Evolutionary conservation across 169 alveolate genomes (phyloP), one percentile per base, ranked within the genome.

Genomic region (Eimeria sp.): DNA sequence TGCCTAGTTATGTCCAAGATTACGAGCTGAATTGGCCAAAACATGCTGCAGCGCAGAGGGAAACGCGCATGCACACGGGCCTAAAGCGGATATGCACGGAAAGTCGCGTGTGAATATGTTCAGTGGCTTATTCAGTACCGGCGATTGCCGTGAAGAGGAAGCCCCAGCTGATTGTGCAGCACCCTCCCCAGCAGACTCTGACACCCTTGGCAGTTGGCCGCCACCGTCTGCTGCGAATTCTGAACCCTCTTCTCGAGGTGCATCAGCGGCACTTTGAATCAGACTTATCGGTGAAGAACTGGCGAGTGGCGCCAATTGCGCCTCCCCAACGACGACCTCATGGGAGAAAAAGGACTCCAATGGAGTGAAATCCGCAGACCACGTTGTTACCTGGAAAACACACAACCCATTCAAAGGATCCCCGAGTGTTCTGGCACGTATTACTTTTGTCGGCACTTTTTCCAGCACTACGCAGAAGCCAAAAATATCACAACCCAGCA

Each of bases 261-360:
- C n/a, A 14, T 20, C 76, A 34, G 76, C 72, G 30, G 92, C 51
- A 22, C 34, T 40, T 43, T 84, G 92, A 40, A 84, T 11, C 76
- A 84, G 78, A 40, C 94, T 87, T 13, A 65, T 25, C 27, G 65
- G 30, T 25, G 51, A 7, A 65, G 34, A 5, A 22, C 13, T n/a
- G 70, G 20, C 45, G 2, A 25, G 43, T 40, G 84, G 82, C 34
- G 47, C 83, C 30, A 87, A 27, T 51, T 87, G 94, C 27, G 83
- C 94, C 51, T 87, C 94, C 47, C 94, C 94, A 9, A 87, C 45
- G 13, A 54, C 63, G 20, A 87, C 67, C n/a, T 87, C 94, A 65
- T 43, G 94, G 34, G 82, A 25, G 40, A 7, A 63, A 20, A 87
- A 5, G 2, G 94, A 22, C 22, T 87, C 65, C 83, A 30, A 20